A percentile compares a stretch with the other conserved stretches of the same genome.
Conservation (phyloP, 176 grass and related monocot species). For the Rhynchospora breviuscula region DNA sequence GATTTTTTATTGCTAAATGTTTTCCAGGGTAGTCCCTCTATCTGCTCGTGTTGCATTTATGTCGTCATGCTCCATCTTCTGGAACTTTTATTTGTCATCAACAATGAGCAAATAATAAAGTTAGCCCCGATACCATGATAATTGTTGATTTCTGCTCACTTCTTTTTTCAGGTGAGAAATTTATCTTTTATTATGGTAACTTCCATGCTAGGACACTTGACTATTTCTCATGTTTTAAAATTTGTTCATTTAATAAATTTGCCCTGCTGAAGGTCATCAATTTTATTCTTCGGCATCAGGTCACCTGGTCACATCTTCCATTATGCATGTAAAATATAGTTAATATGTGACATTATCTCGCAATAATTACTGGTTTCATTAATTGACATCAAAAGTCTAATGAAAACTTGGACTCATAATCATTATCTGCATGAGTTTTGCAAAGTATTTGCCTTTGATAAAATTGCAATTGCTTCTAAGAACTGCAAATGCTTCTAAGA, state of each 20-base stretch:
- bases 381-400: neutral
- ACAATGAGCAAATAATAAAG: conserved; percentile 66
- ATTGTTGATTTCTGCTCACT: neutral
- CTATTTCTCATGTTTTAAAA: neutral
- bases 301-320: neutral
- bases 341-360: neutral
- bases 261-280: neutral
- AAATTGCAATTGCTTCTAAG: neutral
- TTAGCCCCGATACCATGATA: neutral
- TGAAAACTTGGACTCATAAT: neutral
- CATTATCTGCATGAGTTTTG: neutral
- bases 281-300: neutral
- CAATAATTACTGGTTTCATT: neutral
- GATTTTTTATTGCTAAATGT: neutral
- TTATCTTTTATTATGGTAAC: neutral
- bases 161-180: conserved; percentile 15
- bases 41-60: conserved; percentile 90
- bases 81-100: conserved; percentile 90
- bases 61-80: conserved; percentile 92
- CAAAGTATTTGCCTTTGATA: neutral
- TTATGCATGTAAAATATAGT: neutral
- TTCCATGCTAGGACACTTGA: neutral
- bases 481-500: neutral
- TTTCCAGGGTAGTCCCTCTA: conserved; percentile 69
- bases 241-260: neutral